Conservation (phyloP, 2,329 filamentous ascomycete species). For the Colletotrichum graminicola region DNA sequence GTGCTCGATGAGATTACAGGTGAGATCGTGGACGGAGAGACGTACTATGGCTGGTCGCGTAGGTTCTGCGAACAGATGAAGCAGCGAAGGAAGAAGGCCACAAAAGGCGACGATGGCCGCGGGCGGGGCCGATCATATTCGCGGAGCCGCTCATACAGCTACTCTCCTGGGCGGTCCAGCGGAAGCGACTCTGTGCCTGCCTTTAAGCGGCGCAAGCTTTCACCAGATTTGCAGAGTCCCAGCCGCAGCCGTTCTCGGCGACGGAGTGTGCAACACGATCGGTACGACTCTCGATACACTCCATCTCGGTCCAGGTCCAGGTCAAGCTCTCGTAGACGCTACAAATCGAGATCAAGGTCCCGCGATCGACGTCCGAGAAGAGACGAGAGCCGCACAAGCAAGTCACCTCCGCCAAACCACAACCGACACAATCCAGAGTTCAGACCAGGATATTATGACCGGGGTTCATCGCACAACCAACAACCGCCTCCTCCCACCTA, state of each 20-base stretch:
- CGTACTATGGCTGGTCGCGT: constrained; percentile 90
- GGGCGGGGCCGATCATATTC: constrained; percentile 53
- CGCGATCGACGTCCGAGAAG: constrained; percentile 42
- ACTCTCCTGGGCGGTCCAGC: constrained; percentile 45
- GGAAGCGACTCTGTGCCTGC: constrained; percentile 53
- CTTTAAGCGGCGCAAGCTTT: constrained; percentile 57
- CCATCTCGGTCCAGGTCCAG: constrained; percentile 47
- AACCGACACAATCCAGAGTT: constrained; percentile 30
- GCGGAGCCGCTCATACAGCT: constrained; percentile 48
- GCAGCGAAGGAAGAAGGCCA: constrained; percentile 57
- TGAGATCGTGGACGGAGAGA: constrained; percentile 74
- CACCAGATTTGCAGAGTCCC: constrained; percentile 49
- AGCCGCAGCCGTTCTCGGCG: constrained; percentile 48
- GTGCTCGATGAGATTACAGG: constrained; percentile 75
- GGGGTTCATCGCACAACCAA: constrained; percentile 16
- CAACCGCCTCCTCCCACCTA: constrained; percentile 47
- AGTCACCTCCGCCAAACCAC: constrained; percentile 16
- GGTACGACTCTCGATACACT: constrained; percentile 45
- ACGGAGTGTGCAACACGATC: constrained; percentile 39
- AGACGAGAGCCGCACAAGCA: constrained; percentile 18
- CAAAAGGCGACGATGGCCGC: constrained; percentile 43
- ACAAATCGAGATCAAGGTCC: constrained; percentile 41
- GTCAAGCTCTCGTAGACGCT: constrained; percentile 27
- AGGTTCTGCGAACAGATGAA: constrained; percentile 87
- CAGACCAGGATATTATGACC: constrained; percentile 2